Base-by-base conservation (phyloP, 768 basidiomycete genomes). In the Obba rivulosa region DNA sequence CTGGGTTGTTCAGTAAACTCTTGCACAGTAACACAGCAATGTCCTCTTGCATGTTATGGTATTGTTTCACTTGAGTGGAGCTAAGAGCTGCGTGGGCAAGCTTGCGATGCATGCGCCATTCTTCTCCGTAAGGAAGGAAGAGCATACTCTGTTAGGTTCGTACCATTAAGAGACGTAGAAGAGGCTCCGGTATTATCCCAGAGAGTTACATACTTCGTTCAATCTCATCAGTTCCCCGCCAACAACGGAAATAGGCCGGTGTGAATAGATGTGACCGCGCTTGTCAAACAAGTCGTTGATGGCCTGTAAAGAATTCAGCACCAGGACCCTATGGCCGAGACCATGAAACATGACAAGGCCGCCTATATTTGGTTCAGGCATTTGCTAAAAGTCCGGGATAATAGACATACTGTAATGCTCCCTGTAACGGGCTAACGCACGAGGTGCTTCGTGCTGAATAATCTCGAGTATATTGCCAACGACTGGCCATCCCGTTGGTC, bases 211-310 rank as follows among this genome's bases (percentile, higher is more conserved):
- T 38, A 57, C 58, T 45, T 57, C 43, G 13, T 41, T 51, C 50
- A 65, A 38, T 4, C 54, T 53, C 60, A 66, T 66, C 58, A 72
- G 60, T 25, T 68, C 67, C 13, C 68, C 65, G 8, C 63, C 64
- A 43, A 73, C 66, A 1, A 61, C 59, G 17, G 71, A 66, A 14
- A 49, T 56, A 3, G 67, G 65, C 5, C 66, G 54, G 35, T 64
- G 51, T 8, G 68, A 68, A 39, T 69, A 68, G 18, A 57, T 60
- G 14, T n/a, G 39, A 1, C 51, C 52, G n/a, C 60, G 47, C 43
- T 58, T 58, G 3, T 64, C 68, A 8, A 69, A 41, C 2, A 69
- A 55, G 13, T 67, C 66, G 8, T 48, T 45, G 8, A 66, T 54
- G 3, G 58, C 48, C n/a, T 64, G 44, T 3, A 58, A 18, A 3